Evolutionary conservation across 768 basidiomycete species (phyloP), one percentile per base, ranked within the genome.

Genomic region (Gloeopeniophorella convolvens): DNA sequence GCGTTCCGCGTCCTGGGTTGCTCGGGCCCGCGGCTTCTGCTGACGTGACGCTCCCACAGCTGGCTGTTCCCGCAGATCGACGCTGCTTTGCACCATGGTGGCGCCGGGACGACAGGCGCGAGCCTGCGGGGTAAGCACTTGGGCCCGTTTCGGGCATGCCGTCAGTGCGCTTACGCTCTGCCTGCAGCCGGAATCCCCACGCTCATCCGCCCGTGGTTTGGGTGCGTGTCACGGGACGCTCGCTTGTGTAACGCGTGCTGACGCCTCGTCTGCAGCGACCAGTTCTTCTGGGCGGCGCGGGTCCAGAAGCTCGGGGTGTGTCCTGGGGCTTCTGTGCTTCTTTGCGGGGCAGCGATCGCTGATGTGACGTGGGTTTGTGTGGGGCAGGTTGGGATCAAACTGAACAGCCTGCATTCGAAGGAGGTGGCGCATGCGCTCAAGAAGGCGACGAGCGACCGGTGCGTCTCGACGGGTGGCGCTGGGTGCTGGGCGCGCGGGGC

Each of bases 31-130:
- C 8, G 24, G 26, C 12, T 21, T 42, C 48, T 54, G 31, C 43
- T 31, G 23, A 42, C 15, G 3, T 21, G 13, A 15, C 18, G 23
- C 62, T 67, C 10, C 34, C 30, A 16, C 42, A 69, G 67, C 59
- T 80, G 79, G 79, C 66, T 80, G 21, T 80, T 80, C 64, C 75
- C 77, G 2, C 70, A 70, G 57, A 72, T 85, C 10, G 77, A 82
- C 58, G 83, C 81, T 8, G 80, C 74, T 6, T 51, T 83, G 39
- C 82, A 83, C 61, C 81, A 85, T 55, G 83, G 83, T 20, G 83
- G 83, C 3, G 83, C 83, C 13, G 83, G 83, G 15, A 85, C 83
- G 0, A 84, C 83, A 0, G 82, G 82, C 0, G 83, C 82, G 3
- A 80, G 77, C 62, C 65, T 84, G 24, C 60, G 74, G 52, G 72